Base-by-base conservation (phyloP, 495 filamentous ascomycete genomes). In the Penicillium odoratum region DNA sequence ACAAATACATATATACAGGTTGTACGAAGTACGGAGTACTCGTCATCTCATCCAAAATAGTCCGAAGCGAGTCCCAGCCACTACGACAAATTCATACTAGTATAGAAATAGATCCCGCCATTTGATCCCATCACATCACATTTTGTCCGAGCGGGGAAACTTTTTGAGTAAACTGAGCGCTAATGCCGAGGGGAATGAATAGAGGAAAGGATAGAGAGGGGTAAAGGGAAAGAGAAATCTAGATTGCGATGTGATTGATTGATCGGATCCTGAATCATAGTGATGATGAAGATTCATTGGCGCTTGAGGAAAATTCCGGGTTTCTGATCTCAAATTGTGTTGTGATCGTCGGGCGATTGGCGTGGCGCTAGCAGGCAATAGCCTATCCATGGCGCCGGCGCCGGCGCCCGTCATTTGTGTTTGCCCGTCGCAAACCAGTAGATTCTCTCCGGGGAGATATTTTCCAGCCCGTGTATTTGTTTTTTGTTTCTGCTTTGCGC, bases 331-430 rank as follows among this genome's bases (percentile, higher is more conserved):
- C 55, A 48, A 53, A 60, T 53, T n/a, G 21, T 21, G 57, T 46
- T 55, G 55, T 31, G 29, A 31, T 8, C 7, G 38, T 36, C 30
- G 47, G 25, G 25, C 51, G 63, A 47, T 63, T 63, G 59, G 65
- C 59, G 61, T 48, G 55, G 53, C 64, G 61, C 67, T 69, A 69
- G 67, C 63, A 51, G 31, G 53, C 61, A 69, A 67, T 69, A 69
- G 67, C 59, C 46, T 30, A 57, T 36, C 6, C 33, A 11, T 61
- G 63, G 63, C 48, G 59, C 48, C 30, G 63, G 63, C 48, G 59
- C 48, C 30, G 47, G 51, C 46, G 40, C 36, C 31, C 33, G 33
- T 42, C 43, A 26, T 46, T n/a, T 26, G 59, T 54, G 42, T 53
- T 26, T 40, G 50, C 50, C 49, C 33, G 6, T 60, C 51, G 33